Evolutionary conservation across 805 yeast species (phyloP), one percentile per base, ranked within the genome.

Genomic region (Spathaspora arborariae): DNA sequence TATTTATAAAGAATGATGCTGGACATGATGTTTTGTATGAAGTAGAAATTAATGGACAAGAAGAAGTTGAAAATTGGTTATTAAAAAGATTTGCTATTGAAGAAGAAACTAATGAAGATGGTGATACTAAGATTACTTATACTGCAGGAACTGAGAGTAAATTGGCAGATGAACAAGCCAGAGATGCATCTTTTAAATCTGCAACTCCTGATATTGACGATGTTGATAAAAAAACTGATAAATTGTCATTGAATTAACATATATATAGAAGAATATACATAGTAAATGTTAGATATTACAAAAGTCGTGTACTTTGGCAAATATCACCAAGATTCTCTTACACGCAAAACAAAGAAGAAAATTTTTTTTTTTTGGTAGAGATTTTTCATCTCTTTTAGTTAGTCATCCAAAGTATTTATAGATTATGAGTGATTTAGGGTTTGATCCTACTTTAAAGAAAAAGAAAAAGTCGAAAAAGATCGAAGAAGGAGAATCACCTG

Each of bases 21-120:
- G 86, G 81, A 21, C 95, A 89, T 59, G 98, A 94, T 62, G 77
- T 88, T 1, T 82, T 92, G 48, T 91, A 71, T 61, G 97, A 91
- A 63, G 97, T 98, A 7, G 97, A 91, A 60, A 80, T 78, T 54
- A 85, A 82, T 55, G 82, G 80, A 42, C 79, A 84, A 57, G 84
- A 80, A 49, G 89, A 84, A 22, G 84, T 90, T 15, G 96, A 88
- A 53, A 83, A 80, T 36, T 91, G 82, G 70, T 79, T 88, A 59
- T 72, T 91, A 59, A 77, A 80, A 62, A 82, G 82, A 56, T 92
- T 75, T 56, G 85, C 88, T 39, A 80, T 86, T 39, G 84, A 79
- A 49, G 76, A 69, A 45, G 73, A 70, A 45, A 62, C 61, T 30
- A 74, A 66, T 18, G 65, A 64, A 36, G 24, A 37, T 3, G 44